Conservation (phyloP, 805 yeast species). For the Saturnispora dispora region DNA sequence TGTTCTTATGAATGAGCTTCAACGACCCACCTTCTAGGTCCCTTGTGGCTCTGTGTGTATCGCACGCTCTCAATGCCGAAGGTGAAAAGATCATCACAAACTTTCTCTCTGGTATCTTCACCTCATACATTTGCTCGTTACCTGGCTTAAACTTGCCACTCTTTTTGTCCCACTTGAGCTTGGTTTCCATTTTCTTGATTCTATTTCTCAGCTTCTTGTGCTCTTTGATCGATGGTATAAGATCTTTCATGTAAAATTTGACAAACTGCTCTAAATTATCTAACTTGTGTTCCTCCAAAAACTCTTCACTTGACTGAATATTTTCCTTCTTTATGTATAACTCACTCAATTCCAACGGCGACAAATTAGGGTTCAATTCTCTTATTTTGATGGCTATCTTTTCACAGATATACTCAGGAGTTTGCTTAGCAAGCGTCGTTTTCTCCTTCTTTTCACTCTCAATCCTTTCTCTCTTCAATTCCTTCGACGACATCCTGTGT, state of each 20-base stretch:
- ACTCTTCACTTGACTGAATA: conserved; percentile 55
- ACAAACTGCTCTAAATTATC: conserved; percentile 50
- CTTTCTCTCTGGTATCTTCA: conserved; percentile 28
- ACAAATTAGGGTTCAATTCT: conserved; percentile 51
- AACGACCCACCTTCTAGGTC: conserved; percentile 41
- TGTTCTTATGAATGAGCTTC: conserved; percentile 69
- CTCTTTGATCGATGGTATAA: conserved; percentile 31
- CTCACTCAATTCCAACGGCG: conserved; percentile 69
- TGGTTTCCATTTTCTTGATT: conserved; percentile 18
- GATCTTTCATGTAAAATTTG: conserved; percentile 37
- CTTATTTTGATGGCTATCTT: conserved; percentile 54
- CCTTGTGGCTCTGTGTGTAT: conserved; percentile 56
- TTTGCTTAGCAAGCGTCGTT: conserved; percentile 41
- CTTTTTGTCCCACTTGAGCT: conserved; percentile 24
- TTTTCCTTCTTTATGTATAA: conserved; percentile 43
- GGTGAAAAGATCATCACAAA: conserved; percentile 49
- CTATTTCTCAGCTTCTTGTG: conserved; percentile 22
- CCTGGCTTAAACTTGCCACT: conserved; percentile 10
- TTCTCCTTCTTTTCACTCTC: conserved; percentile 55
- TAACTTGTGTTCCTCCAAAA: conserved; percentile 42
- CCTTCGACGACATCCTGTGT: conserved; percentile 39
- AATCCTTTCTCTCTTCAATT: conserved; percentile 59
- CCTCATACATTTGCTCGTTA: conserved; percentile 9
- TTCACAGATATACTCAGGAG: conserved; percentile 58
- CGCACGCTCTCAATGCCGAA: conserved; percentile 85